Evolutionary conservation across 768 basidiomycete genomes (phyloP).

Genomic region (Suillus occidentalis): DNA sequence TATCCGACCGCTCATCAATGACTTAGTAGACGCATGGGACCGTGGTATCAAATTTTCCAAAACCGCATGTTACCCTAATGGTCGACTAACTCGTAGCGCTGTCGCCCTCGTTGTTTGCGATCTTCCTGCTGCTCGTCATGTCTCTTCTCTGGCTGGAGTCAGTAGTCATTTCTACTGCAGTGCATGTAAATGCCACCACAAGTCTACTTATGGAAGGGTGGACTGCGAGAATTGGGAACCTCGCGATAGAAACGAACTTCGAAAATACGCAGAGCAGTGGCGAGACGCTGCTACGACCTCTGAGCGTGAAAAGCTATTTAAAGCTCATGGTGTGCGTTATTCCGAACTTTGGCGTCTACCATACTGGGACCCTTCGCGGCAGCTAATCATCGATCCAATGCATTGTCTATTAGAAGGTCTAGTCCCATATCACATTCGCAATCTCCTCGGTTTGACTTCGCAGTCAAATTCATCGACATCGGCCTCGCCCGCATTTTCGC

Average conservation of each 20-base stretch:
- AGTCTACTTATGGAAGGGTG: no score
- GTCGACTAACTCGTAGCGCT: no score
- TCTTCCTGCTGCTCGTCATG: no score
- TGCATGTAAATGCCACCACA: no score
- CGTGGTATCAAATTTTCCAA: no score
- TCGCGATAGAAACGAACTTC: conserved; percentile 11
- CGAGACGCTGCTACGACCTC: conserved; percentile 3
- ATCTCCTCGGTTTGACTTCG: not conserved
- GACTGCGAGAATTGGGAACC: conserved; percentile 10
- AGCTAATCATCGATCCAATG: conserved; percentile 19
- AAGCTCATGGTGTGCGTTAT: conserved; percentile 16
- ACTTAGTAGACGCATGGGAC: no score
- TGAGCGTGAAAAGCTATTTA: conserved; percentile 10
- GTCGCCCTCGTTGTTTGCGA: no score
- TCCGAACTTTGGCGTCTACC: conserved; percentile 18
- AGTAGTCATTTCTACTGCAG: no score
- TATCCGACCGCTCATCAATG: no score
- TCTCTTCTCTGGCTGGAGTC: no score
- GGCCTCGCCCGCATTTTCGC: not conserved
- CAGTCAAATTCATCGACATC: not conserved
- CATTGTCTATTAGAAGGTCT: conserved; percentile 11
- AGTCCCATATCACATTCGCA: not conserved
- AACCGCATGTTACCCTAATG: no score
- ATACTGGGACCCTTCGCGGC: conserved; percentile 19
- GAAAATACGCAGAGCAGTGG: conserved; percentile 12